A percentile compares a stretch with the other conserved stretches of the same genome.
Conservation (phyloP, 192 early-diverging fungal genomes). For the Coemansia sp. region DNA sequence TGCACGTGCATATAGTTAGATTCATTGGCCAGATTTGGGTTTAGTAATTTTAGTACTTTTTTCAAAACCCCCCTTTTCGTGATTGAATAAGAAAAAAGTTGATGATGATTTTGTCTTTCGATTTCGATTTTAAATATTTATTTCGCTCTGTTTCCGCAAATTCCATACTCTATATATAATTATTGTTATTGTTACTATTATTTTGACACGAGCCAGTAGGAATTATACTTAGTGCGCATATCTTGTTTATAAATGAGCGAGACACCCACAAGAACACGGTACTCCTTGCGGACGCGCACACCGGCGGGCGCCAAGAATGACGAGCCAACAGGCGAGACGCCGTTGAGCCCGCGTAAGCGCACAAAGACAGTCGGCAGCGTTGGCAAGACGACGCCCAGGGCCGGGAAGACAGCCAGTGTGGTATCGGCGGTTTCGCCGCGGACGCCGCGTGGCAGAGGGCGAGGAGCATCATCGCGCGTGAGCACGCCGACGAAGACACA, state of each 20-base stretch:
- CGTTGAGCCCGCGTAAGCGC: conserved; percentile 33
- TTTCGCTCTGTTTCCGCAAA: not conserved
- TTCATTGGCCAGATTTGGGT: not conserved
- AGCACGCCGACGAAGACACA: not conserved
- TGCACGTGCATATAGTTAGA: not conserved
- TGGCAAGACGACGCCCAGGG: conserved; percentile 5
- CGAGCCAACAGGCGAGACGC: not conserved
- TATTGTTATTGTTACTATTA: not conserved
- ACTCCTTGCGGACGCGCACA: conserved; percentile 40
- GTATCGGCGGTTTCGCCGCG: not conserved
- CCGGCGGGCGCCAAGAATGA: conserved; percentile 12
- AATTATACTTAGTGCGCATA: not conserved
- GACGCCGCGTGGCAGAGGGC: conserved; percentile 9
- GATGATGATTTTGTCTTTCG: no score
- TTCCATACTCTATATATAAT: not conserved
- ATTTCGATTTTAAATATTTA: no score
- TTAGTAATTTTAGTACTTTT: not conserved
- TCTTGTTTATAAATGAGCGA: conserved; percentile 15
- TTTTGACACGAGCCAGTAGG: no score
- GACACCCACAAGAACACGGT: conserved; percentile 23
- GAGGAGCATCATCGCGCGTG: not conserved
- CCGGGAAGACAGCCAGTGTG: not conserved
- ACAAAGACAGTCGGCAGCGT: conserved; percentile 4
- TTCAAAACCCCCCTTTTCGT: not conserved
- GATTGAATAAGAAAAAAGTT: no score